Evolutionary conservation across 148 eudicot genomes (phyloP).

Genomic region (Euryodendron excelsum): DNA sequence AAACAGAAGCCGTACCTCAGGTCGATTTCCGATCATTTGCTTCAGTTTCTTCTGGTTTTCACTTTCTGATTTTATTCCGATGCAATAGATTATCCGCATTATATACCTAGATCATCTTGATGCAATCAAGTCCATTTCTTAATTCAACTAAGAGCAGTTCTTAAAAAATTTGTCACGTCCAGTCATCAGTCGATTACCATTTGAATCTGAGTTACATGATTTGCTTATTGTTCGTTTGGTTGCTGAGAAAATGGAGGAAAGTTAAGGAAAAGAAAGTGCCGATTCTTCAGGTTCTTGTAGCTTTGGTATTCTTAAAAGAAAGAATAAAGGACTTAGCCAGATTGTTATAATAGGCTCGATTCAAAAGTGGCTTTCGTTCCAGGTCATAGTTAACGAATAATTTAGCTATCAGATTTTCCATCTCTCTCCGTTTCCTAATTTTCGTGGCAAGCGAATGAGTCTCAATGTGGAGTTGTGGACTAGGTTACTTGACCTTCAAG

Average conservation of each 20-base stretch:
- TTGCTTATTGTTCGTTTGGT: background rate
- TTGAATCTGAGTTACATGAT: background rate
- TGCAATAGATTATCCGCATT: background rate
- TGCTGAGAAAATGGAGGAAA: background rate
- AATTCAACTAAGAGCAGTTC: background rate
- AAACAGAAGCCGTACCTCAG: constrained; percentile 73
- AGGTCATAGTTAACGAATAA: no score
- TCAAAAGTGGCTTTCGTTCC: no score
- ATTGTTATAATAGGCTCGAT: no score
- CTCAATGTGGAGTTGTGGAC: no score
- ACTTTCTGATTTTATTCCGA: background rate
- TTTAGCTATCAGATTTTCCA: no score
- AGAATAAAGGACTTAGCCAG: no score
- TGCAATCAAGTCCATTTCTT: background rate
- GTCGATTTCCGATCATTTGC: constrained; percentile 25
- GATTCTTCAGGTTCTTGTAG: background rate
- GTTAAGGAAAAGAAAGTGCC: background rate
- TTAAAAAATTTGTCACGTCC: background rate
- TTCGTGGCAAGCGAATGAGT: no score
- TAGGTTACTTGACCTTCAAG: no score
- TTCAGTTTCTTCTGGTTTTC: constrained; percentile 3
- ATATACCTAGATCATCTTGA: background rate
- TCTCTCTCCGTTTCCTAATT: no score
- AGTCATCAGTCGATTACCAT: background rate
- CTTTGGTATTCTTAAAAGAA: background rate